Evolutionary conservation across 2,329 filamentous ascomycete species (phyloP).

Genomic region (Phialophora macrospora): DNA sequence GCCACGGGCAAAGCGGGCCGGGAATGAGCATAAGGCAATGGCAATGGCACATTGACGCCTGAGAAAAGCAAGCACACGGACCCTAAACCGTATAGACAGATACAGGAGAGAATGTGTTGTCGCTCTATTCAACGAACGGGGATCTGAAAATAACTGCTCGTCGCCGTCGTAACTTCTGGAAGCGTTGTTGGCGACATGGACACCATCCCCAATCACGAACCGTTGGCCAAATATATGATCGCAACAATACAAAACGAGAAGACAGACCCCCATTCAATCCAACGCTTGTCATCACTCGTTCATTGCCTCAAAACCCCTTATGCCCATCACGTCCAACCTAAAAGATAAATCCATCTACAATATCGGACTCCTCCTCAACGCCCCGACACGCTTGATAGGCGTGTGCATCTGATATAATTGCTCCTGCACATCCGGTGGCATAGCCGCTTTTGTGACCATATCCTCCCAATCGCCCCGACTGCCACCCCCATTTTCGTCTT

Average conservation of each 20-base stretch:
- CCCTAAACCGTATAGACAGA: background rate
- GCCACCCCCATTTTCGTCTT: background rate
- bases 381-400: constrained; percentile 38
- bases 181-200: background rate
- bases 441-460: constrained; percentile 27
- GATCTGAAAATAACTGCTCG: background rate
- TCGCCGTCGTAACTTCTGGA: background rate
- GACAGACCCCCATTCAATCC: background rate
- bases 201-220: background rate
- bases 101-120: background rate
- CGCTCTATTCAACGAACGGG: background rate
- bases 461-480: constrained; percentile 12
- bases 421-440: constrained; percentile 39
- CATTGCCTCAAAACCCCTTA: background rate
- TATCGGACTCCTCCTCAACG: constrained; percentile 39
- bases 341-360: constrained; percentile 11
- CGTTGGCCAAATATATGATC: background rate
- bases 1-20: too few relatives aligned
- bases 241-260: background rate
- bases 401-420: constrained; percentile 36
- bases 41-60: background rate
- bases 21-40: too few relatives aligned
- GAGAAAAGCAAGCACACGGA: background rate
- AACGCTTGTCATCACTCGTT: background rate
- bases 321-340: background rate